Evolutionary conservation across 768 basidiomycete genomes (phyloP).

Genomic region (Psilocybe tampanensis): DNA sequence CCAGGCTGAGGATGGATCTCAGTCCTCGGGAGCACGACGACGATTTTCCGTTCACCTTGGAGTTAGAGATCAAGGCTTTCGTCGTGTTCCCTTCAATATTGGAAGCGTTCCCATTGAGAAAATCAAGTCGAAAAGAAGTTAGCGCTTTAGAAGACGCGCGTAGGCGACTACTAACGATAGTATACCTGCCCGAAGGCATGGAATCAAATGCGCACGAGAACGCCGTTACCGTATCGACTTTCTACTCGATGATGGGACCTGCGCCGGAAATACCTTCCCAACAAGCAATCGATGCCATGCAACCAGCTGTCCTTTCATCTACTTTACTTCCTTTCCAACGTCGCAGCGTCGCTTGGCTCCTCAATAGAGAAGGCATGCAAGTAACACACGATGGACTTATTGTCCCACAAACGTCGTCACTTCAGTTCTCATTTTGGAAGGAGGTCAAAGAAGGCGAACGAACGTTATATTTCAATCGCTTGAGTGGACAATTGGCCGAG

Average conservation of each 20-base stretch:
- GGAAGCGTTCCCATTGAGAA: slow-evolving; percentile 27
- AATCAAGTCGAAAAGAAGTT: slow-evolving; percentile 26
- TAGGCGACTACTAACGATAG: slow-evolving; percentile 51
- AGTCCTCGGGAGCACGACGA: background rate
- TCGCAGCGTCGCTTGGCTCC: slow-evolving; percentile 77
- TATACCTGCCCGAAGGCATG: slow-evolving; percentile 38
- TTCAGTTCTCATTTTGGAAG: slow-evolving; percentile 53
- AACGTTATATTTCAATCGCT: slow-evolving; percentile 59
- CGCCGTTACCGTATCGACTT: slow-evolving; percentile 62
- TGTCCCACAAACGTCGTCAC: slow-evolving; percentile 26
- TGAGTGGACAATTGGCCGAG: slow-evolving; percentile 51
- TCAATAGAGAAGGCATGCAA: slow-evolving; percentile 66
- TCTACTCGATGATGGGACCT: slow-evolving; percentile 69
- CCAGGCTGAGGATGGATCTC: slow-evolving; percentile 30
- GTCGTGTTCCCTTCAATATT: slow-evolving; percentile 40
- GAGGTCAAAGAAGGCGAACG: slow-evolving; percentile 45
- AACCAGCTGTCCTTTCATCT: slow-evolving; percentile 65
- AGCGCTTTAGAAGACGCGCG: slow-evolving; percentile 55
- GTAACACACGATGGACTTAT: slow-evolving; percentile 52
- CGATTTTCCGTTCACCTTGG: slow-evolving; percentile 52
- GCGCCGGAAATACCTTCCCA: slow-evolving; percentile 54
- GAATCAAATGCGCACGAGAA: slow-evolving; percentile 29
- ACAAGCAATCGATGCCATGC: slow-evolving; percentile 48
- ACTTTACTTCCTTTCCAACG: slow-evolving; percentile 85
- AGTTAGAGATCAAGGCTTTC: slow-evolving; percentile 46